Base-by-base conservation (phyloP, 768 basidiomycete species). In the Boletus sensibilis region DNA sequence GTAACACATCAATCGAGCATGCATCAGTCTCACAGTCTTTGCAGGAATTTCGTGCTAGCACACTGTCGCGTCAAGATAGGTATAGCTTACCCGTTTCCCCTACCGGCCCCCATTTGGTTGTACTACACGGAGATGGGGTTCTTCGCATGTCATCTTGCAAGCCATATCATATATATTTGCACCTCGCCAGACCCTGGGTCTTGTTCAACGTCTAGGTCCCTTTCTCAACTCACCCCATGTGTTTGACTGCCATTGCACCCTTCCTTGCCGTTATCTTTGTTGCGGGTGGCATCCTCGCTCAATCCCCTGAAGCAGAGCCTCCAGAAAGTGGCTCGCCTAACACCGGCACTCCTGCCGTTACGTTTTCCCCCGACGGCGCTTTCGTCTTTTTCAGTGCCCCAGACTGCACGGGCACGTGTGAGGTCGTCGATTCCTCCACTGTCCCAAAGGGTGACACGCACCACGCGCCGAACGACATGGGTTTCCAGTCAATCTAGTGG, bases 361-460 rank as follows among this genome's bases (percentile, higher is more conserved):
- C 49, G 8, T 35, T 14, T n/a, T 33, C 40, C 5, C 18, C 40
- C n/a, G 13, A 3, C 6, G 53, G 25, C 29, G 53, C 40, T 16
- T 42, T 51, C 48, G 11, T 50, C 49, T 34, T 42, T 9, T 52
- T 49, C 11, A 55, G 40, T 20, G 49, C 49, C 40, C 49, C 39
- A 18, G 54, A 52, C 25, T 55, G 53, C 33, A 35, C 51, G 23
- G 41, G 51, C 23, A 52, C 51, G 7, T 52, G 51, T 18, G 51
- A 34, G 23, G 41, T 23, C 33, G 29, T 33, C 16, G 40, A 23
- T 1, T 14, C 34, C 34, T 48, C 47, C 29, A 33, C 45, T n/a
- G 29, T 20, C 45, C 45, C 45, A 29, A 3, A 14, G 5, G 47
- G 35, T 23, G 47, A 33, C 13, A 46, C 45, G 13, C 45, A 46